Evolutionary conservation across 1,139 yeast species (phyloP).

Genomic region (Candida sojae): DNA sequence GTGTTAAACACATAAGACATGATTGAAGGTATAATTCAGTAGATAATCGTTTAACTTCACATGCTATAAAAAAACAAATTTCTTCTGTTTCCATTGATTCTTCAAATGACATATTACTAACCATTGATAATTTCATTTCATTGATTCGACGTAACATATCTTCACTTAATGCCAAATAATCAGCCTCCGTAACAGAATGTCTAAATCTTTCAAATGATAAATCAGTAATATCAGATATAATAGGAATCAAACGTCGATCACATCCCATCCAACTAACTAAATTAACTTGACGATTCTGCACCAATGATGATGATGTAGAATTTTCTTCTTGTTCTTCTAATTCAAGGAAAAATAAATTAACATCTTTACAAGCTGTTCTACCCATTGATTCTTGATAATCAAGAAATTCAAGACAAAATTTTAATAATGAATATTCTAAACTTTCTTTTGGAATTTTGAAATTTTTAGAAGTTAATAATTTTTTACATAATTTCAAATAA

Average conservation of each 20-base stretch:
- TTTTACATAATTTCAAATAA: conserved; percentile 24
- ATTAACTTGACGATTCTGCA: conserved; percentile 4
- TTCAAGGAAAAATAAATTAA: conserved; percentile 24
- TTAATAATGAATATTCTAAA: conserved; percentile 23
- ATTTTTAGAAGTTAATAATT: conserved; percentile 17
- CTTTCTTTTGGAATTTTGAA: conserved; percentile 17
- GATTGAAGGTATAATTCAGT: conserved; percentile 28
- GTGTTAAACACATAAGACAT: conserved; percentile 22
- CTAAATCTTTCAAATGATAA: conserved; percentile 29
- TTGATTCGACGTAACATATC: conserved; percentile 16
- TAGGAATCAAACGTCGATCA: conserved; percentile 24
- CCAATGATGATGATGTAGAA: neutral
- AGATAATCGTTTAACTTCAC: conserved; percentile 29
- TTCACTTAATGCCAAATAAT: conserved; percentile 17
- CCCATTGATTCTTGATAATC: conserved; percentile 35
- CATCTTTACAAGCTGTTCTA: conserved; percentile 34
- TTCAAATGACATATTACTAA: neutral
- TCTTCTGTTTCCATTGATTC: conserved; percentile 18
- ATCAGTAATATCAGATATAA: conserved; percentile 37
- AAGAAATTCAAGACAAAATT: conserved; percentile 29
- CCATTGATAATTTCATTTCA: conserved; percentile 8
- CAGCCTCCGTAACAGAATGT: conserved; percentile 17
- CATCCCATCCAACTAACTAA: conserved; percentile 31
- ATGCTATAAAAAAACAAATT: conserved; percentile 27
- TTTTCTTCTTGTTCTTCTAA: conserved; percentile 17